Base-by-base conservation (phyloP, 345 rosid species). In the Laguncularia racemosa region DNA sequence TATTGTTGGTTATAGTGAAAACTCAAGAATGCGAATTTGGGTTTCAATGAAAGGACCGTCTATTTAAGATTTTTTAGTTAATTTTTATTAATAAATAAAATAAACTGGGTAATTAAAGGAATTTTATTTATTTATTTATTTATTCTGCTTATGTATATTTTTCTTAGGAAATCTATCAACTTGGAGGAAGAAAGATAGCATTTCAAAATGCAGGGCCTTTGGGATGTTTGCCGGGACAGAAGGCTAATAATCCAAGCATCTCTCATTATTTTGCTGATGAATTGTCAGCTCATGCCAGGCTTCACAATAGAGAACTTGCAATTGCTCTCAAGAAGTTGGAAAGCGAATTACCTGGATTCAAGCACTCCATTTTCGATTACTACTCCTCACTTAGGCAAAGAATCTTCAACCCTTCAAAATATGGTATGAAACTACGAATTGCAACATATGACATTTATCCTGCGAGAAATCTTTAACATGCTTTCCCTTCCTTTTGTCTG, bases 101-200 rank as follows among this genome's bases (percentile, higher is more conserved):
- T 26, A 10, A 7, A 33, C 7, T 33, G 40, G 9, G 40, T 5
- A 6, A 33, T 33, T 7, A 33, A 6, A 7, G 40, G 9, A 33
- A 6, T 4, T 33, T 33, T n/a, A 4, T 33, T 33, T 33, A 3
- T 33, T 33, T 6, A 4, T 33, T 33, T 33, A 0, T 33, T 4
- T 4, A 4, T 33, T 33, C 1, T 33, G 1, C 28, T 33, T 33
- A 33, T 63, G 2, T 54, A 4, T 2, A 4, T 2, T 62, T 52
- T 40, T 17, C 55, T 3, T 61, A 69, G 52, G 52, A 51, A 46
- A 54, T 53, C 2, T 28, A 54, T 33, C 53, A 21, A 12, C 46
- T 54, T 10, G 70, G 79, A 46, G 69, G 71, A 38, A 64, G 75
- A 13, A 75, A 75, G 46, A 51, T 75, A 14, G 65, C 70, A 6